Conservation (phyloP, 768 basidiomycete species). For the Mycena olivaceomarginata region DNA sequence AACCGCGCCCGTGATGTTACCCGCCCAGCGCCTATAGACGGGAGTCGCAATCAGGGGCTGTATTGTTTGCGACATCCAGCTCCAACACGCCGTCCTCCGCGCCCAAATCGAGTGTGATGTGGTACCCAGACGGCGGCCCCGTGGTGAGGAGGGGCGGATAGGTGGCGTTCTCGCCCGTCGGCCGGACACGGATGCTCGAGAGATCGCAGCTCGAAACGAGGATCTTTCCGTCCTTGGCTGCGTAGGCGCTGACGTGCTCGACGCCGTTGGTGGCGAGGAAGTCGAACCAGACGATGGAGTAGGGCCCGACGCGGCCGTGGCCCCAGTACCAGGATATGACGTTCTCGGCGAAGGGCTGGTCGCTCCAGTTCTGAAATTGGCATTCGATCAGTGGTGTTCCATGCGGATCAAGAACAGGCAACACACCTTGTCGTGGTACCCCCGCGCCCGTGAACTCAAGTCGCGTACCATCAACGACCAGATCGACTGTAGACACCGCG, state of each 20-base stretch:
- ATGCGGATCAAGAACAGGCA: neutral
- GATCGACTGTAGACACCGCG: conserved; percentile 35
- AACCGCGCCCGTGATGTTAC: no score
- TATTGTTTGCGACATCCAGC: neutral
- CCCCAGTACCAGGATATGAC: conserved; percentile 45
- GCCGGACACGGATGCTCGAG: conserved; percentile 18
- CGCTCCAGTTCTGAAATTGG: conserved; percentile 44
- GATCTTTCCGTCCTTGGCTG: conserved; percentile 33
- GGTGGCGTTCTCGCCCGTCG: neutral
- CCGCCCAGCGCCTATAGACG: no score
- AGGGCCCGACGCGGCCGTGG: conserved; percentile 44
- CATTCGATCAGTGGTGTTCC: neutral
- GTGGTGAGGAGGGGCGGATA: conserved; percentile 29
- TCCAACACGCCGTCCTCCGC: neutral
- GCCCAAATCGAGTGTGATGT: conserved; percentile 5
- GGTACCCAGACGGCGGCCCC: conserved; percentile 20
- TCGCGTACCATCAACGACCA: conserved; percentile 26
- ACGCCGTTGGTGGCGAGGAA: conserved; percentile 29
- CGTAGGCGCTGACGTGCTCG: conserved; percentile 38
- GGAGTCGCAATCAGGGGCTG: no score
- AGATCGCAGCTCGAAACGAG: conserved; percentile 27
- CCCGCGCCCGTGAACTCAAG: conserved; percentile 35
- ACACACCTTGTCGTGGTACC: conserved; percentile 42
- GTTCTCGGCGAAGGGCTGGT: conserved; percentile 31
- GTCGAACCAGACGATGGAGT: conserved; percentile 48